Base-by-base conservation (phyloP, 139 green algal species). In the Volvox reticuliferus region DNA sequence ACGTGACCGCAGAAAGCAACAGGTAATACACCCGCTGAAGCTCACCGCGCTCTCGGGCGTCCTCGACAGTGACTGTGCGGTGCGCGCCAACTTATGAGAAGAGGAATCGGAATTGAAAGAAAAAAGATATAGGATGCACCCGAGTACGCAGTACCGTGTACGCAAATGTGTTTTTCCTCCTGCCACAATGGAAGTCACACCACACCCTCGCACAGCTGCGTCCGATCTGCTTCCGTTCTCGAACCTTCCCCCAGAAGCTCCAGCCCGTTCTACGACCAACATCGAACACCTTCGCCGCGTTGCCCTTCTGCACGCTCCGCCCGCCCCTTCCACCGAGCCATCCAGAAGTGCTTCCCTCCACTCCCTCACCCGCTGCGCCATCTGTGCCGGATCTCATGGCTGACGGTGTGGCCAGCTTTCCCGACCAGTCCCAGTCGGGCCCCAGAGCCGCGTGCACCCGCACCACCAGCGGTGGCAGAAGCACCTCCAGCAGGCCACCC, bases 371-470 rank as follows among this genome's bases (percentile, higher is more conserved):
- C 28, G 87, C 61, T 16, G 87, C 30, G 61, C 87, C 85, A 50
- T 79, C 73, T 28, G 65, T 86, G 32, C 81, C 89, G 1, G 65
- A 26, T 17, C 68, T 80, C 82, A 82, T 73, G 26, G 89, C 86
- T 1, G 62, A 79, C 20, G 88, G 71, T 26, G 78, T 26, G 61
- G 89, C 78, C 71, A 80, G 65, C 21, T 91, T 91, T 22, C 97
- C 97, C 21, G 88, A 96, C 97, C 97, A 99, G 93, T 98, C 97
- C 96, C 96, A 98, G 68, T 96, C 91, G 16, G 85, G 0, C 18
- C 92, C 88, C 26, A 98, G 93, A 44, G 97, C 67, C 1, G 77
- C 67, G 88, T 97, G 95, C 33, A 97, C 91, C 13, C 93, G 91
- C 12, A 85, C 79, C 21, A 96, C 80, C 26, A 95, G 87, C 76